phyloP scores from a whole-genome alignment of 495 filamentous ascomycete genomes.

The Chaetomium tenue region DNA sequence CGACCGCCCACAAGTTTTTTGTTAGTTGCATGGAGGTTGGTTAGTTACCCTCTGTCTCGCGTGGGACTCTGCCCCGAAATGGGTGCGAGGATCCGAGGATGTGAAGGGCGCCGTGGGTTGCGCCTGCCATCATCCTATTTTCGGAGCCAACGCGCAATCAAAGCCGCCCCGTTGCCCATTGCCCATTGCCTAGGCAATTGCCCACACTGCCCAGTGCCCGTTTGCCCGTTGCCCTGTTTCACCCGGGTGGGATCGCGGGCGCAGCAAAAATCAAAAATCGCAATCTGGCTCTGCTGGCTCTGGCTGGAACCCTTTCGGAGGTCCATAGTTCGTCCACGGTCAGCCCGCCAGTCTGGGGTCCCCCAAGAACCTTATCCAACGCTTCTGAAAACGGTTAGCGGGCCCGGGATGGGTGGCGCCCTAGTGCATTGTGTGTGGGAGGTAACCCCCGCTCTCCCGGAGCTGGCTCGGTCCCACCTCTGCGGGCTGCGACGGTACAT shows the following conservation, averaged over 20 bases:
- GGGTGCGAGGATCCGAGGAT: neutral
- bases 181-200: neutral
- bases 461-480: neutral
- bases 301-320: neutral
- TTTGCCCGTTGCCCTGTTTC: conserved; percentile 1
- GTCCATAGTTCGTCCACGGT: conserved; percentile 6
- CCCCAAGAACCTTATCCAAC: conserved; percentile 7
- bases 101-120: neutral
- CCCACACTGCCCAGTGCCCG: too few relatives aligned
- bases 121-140: neutral
- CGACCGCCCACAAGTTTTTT: too few relatives aligned
- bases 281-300: neutral
- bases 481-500: neutral
- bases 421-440: conserved; percentile 12
- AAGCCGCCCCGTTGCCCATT: neutral
- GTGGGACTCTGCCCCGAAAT: conserved; percentile 6
- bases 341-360: conserved; percentile 12
- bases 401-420: conserved; percentile 18
- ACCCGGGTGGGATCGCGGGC: conserved; percentile 11
- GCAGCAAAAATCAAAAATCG: neutral
- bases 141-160: neutral
- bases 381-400: conserved; percentile 17
- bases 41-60: neutral
- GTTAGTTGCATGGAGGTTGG: too few relatives aligned
- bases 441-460: conserved; percentile 18